Conservation (phyloP, 192 early-diverging fungal genomes). For the Dissophora globulifera region DNA sequence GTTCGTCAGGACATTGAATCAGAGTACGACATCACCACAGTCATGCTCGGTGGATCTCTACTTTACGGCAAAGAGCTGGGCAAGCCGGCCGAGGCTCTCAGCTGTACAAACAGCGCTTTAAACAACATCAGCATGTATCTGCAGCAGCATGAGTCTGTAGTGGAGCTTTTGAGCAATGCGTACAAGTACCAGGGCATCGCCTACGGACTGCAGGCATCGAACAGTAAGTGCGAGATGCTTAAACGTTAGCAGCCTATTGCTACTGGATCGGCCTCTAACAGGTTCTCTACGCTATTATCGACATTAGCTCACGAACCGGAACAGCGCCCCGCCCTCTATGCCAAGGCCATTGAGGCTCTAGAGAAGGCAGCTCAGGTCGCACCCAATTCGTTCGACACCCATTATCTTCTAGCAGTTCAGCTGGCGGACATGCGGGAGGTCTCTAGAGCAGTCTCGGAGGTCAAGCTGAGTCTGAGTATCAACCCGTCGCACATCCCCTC, state of each 20-base stretch:
- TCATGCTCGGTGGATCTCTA: slow-evolving; percentile 33
- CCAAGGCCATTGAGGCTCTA: slow-evolving; percentile 65
- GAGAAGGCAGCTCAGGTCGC: slow-evolving; percentile 61
- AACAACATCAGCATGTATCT: slow-evolving; percentile 28
- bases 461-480: slow-evolving; percentile 65
- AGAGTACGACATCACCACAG: slow-evolving; percentile 27
- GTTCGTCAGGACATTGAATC: slow-evolving; percentile 40
- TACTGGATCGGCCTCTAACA: no score
- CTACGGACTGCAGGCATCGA: slow-evolving; percentile 34
- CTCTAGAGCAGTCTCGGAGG: slow-evolving; percentile 60
- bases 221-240: no score
- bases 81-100: slow-evolving; percentile 17
- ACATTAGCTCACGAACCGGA: slow-evolving; percentile 67
- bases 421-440: slow-evolving; percentile 74
- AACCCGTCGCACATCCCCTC: slow-evolving; percentile 69
- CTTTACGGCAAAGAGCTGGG: slow-evolving; percentile 33
- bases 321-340: slow-evolving; percentile 69
- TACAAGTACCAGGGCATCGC: slow-evolving; percentile 38
- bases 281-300: no score
- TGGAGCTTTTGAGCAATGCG: slow-evolving; percentile 27
- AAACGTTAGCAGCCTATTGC: no score
- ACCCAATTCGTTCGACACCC: slow-evolving; percentile 64
- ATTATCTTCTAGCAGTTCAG: slow-evolving; percentile 77
- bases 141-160: slow-evolving; percentile 41
- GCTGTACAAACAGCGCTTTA: slow-evolving; percentile 17